phyloP scores from a whole-genome alignment of 371 early-diverging fungal genomes.

The Mortierella sp. region DNA sequence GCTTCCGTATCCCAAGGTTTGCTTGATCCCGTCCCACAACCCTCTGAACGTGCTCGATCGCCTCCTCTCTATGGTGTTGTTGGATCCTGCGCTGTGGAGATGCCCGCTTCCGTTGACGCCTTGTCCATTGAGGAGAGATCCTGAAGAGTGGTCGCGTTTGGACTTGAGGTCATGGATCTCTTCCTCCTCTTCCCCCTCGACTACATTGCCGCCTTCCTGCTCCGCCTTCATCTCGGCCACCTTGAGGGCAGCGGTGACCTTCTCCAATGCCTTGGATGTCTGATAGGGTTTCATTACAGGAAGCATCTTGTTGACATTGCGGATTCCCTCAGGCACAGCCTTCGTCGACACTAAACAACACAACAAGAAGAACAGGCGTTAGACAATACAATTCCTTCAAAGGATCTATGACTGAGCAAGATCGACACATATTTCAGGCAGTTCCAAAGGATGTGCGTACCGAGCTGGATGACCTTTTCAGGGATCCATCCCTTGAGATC shows the following conservation, averaged over 20 bases:
- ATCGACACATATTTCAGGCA: too few relatives aligned
- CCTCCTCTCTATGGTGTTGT: constrained; percentile 6
- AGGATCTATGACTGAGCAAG: too few relatives aligned
- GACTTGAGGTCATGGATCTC: constrained; percentile 15
- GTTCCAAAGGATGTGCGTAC: constrained; percentile 25
- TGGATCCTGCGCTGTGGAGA: neutral
- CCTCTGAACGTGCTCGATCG: constrained; percentile 23
- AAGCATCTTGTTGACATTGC: constrained; percentile 41
- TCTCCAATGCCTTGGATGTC: constrained; percentile 29
- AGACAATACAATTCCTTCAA: too few relatives aligned
- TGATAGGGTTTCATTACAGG: constrained; percentile 24
- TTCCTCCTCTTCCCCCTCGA: constrained; percentile 10
- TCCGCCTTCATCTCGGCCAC: constrained; percentile 14
- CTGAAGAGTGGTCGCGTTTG: neutral
- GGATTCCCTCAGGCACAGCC: constrained; percentile 51
- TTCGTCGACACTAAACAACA: constrained; percentile 43
- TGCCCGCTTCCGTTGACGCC: constrained; percentile 3
- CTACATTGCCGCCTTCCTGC: neutral
- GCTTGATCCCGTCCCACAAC: constrained; percentile 39
- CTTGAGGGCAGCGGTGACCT: constrained; percentile 11
- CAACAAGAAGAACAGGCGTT: neutral
- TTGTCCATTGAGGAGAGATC: neutral
- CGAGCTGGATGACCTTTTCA: constrained; percentile 63
- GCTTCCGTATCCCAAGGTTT: constrained; percentile 22
- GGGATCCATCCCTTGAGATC: constrained; percentile 75